Evolutionary conservation across 306 rosid genomes (phyloP).

Genomic region (Urtica urens): DNA sequence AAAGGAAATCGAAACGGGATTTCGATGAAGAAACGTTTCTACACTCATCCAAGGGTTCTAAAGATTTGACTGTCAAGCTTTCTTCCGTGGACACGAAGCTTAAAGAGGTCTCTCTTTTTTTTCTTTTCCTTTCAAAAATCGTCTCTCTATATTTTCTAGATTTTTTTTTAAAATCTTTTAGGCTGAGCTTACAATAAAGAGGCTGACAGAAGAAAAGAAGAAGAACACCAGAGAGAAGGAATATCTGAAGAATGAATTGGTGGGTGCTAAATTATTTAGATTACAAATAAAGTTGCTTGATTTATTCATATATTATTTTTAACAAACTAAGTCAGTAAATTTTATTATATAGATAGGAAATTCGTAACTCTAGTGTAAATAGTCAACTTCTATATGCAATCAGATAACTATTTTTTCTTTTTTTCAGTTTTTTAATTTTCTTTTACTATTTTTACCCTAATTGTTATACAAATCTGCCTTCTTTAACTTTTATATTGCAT

Average conservation of each 20-base stretch:
- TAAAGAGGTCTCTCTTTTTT: slow-evolving; percentile 44
- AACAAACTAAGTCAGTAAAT: no score
- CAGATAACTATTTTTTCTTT: no score
- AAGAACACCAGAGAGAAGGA: slow-evolving; percentile 36
- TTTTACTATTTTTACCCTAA: neutral
- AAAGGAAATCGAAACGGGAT: slow-evolving; percentile 9
- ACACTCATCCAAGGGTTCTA: slow-evolving; percentile 33
- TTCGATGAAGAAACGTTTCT: slow-evolving; percentile 24
- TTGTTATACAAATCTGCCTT: no score
- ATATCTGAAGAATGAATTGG: slow-evolving; percentile 61
- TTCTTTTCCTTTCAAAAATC: no score
- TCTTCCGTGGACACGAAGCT: slow-evolving; percentile 45
- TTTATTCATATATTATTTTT: no score
- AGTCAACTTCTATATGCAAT: no score
- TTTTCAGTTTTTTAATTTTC: no score
- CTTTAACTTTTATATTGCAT: neutral
- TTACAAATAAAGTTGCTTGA: no score
- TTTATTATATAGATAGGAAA: no score
- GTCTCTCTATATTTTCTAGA: no score
- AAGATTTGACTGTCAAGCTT: slow-evolving; percentile 52
- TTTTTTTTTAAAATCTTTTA: slow-evolving; percentile 27
- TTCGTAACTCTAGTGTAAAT: no score
- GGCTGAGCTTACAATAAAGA: slow-evolving; percentile 55
- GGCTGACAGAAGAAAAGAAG: slow-evolving; percentile 51
- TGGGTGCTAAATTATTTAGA: no score